Base-by-base conservation (phyloP, 768 basidiomycete species). In the Pulveroboletus frians region DNA sequence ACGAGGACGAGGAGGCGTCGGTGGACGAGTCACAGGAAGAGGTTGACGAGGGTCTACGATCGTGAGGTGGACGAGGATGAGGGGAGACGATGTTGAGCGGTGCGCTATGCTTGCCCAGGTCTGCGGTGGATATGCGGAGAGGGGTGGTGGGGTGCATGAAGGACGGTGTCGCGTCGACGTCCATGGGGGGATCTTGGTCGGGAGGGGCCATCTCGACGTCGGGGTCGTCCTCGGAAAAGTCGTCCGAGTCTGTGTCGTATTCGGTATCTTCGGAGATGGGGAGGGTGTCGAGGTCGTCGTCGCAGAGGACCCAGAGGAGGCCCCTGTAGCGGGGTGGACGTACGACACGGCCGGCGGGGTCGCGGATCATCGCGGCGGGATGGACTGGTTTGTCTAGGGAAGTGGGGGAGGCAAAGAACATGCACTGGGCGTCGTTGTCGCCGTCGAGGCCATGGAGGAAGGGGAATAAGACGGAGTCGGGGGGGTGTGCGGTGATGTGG, bases 361-460 rank as follows among this genome's bases (percentile, higher is more conserved):
- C 65, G 35, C 63, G 64, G 0, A 63, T 30, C 63, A 66, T 63
- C 23, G 47, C 55, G 0, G 65, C 52, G 3, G 62, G 57, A 8
- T 60, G 55, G 0, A n/a, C 26, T 7, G 50, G 48, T 18, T 39
- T 51, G 38, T 58, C 56, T 0, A 47, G 40, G 3, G 58, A 65
- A 9, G 75, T 62, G 10, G 40, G 10, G 27, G 55, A 48, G 1
- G 79, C 75, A 63, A 94, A 94, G 75, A 93, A 93, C 18, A 77
- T 74, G 59, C 87, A 89, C 70, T 92, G 91, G 0, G 83, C 81
- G 14, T 78, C 68, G 61, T 91, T 90, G 50, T 83, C 76, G 54
- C 88, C 84, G 60, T 93, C 91, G 52, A 93, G 74, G 38, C 91
- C 88, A 59, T 93, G 92, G 14, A 92, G 71, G 70, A 92, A 95